Percentiles rank a stretch among this genome's conserved stretches.
phyloP scores from a whole-genome alignment of 2,329 filamentous ascomycete species.

The Clathrospora elynae region DNA sequence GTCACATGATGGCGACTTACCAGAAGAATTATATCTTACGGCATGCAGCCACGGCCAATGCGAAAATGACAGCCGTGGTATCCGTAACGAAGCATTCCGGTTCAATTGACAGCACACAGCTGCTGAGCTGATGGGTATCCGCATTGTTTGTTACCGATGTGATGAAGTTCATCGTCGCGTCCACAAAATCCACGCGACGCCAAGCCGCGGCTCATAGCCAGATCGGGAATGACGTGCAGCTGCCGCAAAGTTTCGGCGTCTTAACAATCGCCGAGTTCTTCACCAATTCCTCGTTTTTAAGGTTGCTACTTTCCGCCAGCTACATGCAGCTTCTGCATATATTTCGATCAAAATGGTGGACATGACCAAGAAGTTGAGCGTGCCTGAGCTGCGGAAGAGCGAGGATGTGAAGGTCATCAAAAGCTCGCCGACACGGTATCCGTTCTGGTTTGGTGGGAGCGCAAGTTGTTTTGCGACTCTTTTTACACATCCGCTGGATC shows the following conservation, averaged over 20 bases:
- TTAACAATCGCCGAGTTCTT: slow-evolving; percentile 32
- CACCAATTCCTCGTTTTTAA: slow-evolving; percentile 16
- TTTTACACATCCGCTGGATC: slow-evolving; percentile 91
- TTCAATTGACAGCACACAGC: slow-evolving; percentile 31
- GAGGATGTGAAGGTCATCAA: slow-evolving; percentile 45
- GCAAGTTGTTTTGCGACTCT: slow-evolving; percentile 89
- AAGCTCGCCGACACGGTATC: slow-evolving; percentile 53
- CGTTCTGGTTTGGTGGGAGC: slow-evolving; percentile 90
- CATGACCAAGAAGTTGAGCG: slow-evolving; percentile 44
- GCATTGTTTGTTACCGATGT: slow-evolving; percentile 26
- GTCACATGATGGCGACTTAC: slow-evolving; percentile 45
- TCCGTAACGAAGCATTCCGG: slow-evolving; percentile 7
- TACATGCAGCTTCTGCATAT: slow-evolving; percentile 35
- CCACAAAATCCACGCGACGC: slow-evolving; percentile 29
- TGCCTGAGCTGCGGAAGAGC: slow-evolving; percentile 46
- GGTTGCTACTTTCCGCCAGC: slow-evolving; percentile 2
- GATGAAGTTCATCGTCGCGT: slow-evolving; percentile 20
- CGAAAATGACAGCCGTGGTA: slow-evolving; percentile 13
- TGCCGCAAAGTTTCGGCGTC: slow-evolving; percentile 25
- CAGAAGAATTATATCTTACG: slow-evolving; percentile 40
- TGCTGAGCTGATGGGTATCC: slow-evolving; percentile 28
- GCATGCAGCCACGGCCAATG: slow-evolving; percentile 22
- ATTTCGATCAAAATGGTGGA: slow-evolving; percentile 46
- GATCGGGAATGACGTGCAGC: slow-evolving; percentile 33
- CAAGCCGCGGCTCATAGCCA: slow-evolving; percentile 29